These are phyloP conservation scores for Monascus purpureus DNA, from an alignment of 495 filamentous ascomycete species.

Conservation along the genomic window DNA sequence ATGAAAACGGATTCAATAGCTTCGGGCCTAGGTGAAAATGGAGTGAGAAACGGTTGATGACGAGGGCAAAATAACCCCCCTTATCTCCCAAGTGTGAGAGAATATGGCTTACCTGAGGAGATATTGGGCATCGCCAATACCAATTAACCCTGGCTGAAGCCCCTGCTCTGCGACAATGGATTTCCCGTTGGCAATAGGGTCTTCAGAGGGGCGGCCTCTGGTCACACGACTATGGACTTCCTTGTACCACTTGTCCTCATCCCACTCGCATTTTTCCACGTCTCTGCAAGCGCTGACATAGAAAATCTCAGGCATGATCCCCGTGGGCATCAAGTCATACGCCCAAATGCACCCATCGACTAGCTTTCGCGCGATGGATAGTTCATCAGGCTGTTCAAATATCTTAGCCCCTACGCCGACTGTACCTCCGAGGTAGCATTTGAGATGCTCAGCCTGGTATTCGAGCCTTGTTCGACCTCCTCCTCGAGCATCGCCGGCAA, in stretches of 20 bases:
- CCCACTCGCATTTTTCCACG: conserved; percentile 37
- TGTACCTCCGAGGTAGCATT: conserved; percentile 49
- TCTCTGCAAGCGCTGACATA: conserved; percentile 36
- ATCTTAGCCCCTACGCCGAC: conserved; percentile 46
- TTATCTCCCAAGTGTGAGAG: too few species aligned
- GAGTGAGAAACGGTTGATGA: too few species aligned
- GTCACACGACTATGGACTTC: conserved; percentile 17
- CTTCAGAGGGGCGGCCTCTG: conserved; percentile 5
- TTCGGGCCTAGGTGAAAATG: conserved; percentile 38
- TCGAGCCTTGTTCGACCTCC: conserved; percentile 15
- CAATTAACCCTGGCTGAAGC: conserved; percentile 45
- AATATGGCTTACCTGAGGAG: conserved; percentile 45
- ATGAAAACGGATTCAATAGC: conserved; percentile 64
- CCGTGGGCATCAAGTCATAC: conserved; percentile 41
- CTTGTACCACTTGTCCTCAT: conserved; percentile 35
- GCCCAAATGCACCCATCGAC: conserved; percentile 47
- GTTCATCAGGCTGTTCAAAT: conserved; percentile 39
- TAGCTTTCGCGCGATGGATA: conserved; percentile 39
- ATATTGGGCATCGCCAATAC: conserved; percentile 47
- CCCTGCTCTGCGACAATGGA: conserved; percentile 26
- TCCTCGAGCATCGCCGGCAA: conserved; percentile 42
- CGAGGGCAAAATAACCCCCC: too few species aligned
- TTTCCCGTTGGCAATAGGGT: conserved; percentile 22
- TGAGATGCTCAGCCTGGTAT: conserved; percentile 40
- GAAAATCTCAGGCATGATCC: conserved; percentile 49